Base-by-base conservation (phyloP, 106 monocot species). In the Hemerocallis citrina region DNA sequence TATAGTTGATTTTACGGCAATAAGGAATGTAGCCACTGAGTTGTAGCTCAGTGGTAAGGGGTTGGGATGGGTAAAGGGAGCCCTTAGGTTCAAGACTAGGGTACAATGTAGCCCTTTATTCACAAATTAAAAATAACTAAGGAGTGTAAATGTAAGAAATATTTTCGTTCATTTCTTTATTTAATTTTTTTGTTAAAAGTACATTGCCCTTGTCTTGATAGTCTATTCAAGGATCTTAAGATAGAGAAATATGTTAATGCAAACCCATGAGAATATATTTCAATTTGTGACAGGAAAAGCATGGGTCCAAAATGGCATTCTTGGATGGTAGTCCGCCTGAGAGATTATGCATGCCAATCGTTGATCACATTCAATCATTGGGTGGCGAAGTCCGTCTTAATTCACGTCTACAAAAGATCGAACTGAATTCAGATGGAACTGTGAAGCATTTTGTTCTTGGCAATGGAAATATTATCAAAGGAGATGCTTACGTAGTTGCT, bases 221-320 rank as follows among this genome's bases (percentile, higher is more conserved):
- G 41, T 41, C 8, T 41, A 15, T 15, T 1, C 7, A 41, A 41
- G 11, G 41, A 1, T 13, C 11, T 41, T 4, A 41, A n/a, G 13
- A 41, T 41, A 41, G 13, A 41, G 2, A 4, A 13, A 41, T 4
- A 41, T 41, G 17, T 33, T 57, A 35, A 21, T 34, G 4, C 1
- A 30, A 13, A 3, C 2, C 7, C 34, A 57, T 21, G 19, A 1
- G 21, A 20, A 31, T 35, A 29, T 73, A 11, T 57, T 11, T 32
- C 74, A 35, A 57, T 39, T 43, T 57, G 58, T 27, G 21, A 62
- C 74, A 96, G 96, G 96, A 96, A 75, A 96, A 96, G 57, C 78
- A 96, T 74, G 96, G 96, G 1, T 96, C 96, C 29, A 96, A 91
- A 60, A 91, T 96, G 87, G 95, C 91, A 13, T 96, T 91, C 65